Evolutionary conservation across 345 rosid species (phyloP), one percentile per base, ranked within the genome.

Genomic region (Cardiospermum halicacabum): DNA sequence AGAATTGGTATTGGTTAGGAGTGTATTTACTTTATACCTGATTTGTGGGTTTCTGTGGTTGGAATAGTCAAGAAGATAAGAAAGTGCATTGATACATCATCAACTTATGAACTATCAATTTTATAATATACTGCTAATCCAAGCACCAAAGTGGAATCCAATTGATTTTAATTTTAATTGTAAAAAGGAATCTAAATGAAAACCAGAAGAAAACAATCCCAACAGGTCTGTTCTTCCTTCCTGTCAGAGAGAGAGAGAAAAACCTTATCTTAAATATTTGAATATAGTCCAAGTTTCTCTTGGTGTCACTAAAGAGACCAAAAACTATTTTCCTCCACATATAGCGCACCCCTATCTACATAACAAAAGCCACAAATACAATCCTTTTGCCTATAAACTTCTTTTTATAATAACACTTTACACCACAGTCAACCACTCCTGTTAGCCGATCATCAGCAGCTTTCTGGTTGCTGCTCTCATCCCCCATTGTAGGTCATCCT

Each of bases 261-360:
- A 53, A 51, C 76, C 81, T 77, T 80, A 77, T 75, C 84, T 64
- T 5, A 15, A 60, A 55, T n/a, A 27, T 34, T 12, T 58, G 34
- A n/a, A 50, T 66, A 58, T 16, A 51, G 78, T 55, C 78, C 74
- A 76, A 60, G 71, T 57, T 60, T 72, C 78, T 65, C 66, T 69
- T 72, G 78, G 81, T 53, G 75, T 51, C 64, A 37, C 63, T 53
- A 40, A 76, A 59, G 75, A 69, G 84, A 70, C 77, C 60, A 73
- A 61, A 63, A 55, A 37, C 69, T 37, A 80, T 36, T 85, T 73
- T 81, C 80, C 75, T 55, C 96, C 97, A 81, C 96, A 69, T 91
- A 74, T 64, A 69, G 54, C 49, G 18, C 74, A 83, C 86, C 98
- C 98, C 96, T 89, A 88, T 89, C 93, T 79, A 53, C 66, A 72